These are phyloP conservation scores for Trematosphaeria pertusa DNA, from an alignment of 2,329 filamentous ascomycete genomes.

Conservation along the genomic window DNA sequence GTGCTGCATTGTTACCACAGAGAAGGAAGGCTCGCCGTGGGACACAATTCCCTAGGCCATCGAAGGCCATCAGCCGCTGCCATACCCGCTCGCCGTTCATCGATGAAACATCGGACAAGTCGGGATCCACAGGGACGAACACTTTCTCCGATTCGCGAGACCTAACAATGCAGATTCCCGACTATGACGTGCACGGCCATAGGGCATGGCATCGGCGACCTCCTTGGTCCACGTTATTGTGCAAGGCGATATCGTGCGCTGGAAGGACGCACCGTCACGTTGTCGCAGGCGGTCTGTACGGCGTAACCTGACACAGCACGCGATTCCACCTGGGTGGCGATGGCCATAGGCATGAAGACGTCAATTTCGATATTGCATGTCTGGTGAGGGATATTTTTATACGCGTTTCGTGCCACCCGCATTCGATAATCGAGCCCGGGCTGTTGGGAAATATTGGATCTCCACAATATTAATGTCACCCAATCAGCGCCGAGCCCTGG, in stretches of 20 bases:
- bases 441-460: background rate
- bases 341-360: too few relatives aligned
- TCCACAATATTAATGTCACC: background rate
- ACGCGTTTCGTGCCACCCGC: background rate
- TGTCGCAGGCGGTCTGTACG: background rate
- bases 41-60: too few relatives aligned
- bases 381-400: background rate
- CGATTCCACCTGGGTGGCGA: too few relatives aligned
- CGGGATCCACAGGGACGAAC: background rate
- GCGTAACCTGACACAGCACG: background rate
- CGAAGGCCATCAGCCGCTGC: too few relatives aligned
- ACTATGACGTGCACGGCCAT: background rate
- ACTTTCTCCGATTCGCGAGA: background rate
- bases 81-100: background rate
- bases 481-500: background rate
- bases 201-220: background rate
- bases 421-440: background rate
- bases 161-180: too few relatives aligned
- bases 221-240: background rate
- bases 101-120: background rate
- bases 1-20: background rate
- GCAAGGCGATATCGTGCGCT: background rate
- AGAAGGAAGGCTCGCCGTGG: background rate
- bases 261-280: background rate
- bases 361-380: background rate